Base-by-base conservation (phyloP, 768 basidiomycete genomes). In the Sporobolomyces phaffii region DNA sequence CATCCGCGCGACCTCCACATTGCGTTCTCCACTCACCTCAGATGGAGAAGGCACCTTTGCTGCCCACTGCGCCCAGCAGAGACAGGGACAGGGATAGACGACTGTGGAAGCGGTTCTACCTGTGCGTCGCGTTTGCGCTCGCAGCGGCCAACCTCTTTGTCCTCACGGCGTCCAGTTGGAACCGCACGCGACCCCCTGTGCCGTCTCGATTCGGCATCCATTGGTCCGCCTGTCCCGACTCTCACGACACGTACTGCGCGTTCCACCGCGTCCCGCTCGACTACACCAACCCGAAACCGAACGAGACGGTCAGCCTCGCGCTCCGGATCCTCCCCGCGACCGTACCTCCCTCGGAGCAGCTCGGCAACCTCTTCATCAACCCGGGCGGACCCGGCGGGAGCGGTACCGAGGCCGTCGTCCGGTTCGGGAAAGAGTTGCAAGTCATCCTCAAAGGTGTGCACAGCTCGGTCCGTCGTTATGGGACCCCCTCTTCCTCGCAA, bases 361-460 rank as follows among this genome's bases (percentile, higher is more conserved):
- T 70, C 5, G 72, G 72, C 5, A 58, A 60, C 22, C 53, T 73
- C 6, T 60, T 70, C 45, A 63, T 62, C 18, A 70, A 72, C 58
- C 71, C 71, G 1, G 71, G 72, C 8, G 72, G 72, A 3, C 72
- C 73, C 0, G 73, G 73, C 0, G 73, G 70, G 2, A 56, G 59
- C 9, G 73, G 73, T 1, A 72, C 71, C 1, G 38, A 38, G 10
- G 41, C 60, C 2, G 28, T 74, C 22, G 36, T 63, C 15, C 36
- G 51, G 0, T 43, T 58, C n/a, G 70, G 65, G 1, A 14, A n/a
- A 2, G 20, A 41, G 13, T 50, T 73, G 22, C 41, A 62, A 1
- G 45, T 40, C 15, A 64, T 72, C 40, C 34, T 72, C 38, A 45
- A 62, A 9, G 64, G 68, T 38, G 38, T n/a, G n/a, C n/a, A 38